Conservation (phyloP, 2,329 filamentous ascomycete species). For the Pyrenochaeta sp. region DNA sequence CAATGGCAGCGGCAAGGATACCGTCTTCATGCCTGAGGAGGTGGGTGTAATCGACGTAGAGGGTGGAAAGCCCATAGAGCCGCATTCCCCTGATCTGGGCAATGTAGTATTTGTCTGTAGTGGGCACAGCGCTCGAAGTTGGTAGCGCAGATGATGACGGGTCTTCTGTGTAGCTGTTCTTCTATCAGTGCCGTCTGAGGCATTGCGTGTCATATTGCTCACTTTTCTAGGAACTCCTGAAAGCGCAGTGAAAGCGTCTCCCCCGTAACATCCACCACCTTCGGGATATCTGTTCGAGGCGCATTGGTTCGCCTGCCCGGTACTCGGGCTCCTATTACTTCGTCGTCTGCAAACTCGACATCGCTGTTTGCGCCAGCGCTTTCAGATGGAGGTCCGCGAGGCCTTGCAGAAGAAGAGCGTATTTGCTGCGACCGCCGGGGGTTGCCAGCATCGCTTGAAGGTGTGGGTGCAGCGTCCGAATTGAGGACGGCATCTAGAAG, state of each 20-base stretch:
- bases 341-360: slow-evolving; percentile 68
- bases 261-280: slow-evolving; percentile 79
- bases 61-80: slow-evolving; percentile 78
- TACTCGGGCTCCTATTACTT: slow-evolving; percentile 64
- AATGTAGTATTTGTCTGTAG: slow-evolving; percentile 84
- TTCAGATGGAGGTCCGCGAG: slow-evolving; percentile 61
- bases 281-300: slow-evolving; percentile 68
- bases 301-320: slow-evolving; percentile 47
- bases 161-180: slow-evolving; percentile 70
- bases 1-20: slow-evolving; percentile 83
- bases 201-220: slow-evolving; percentile 32
- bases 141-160: slow-evolving; percentile 70
- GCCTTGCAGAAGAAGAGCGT: slow-evolving; percentile 63
- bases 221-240: slow-evolving; percentile 82
- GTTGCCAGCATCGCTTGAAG: slow-evolving; percentile 47
- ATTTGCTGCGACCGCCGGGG: slow-evolving; percentile 51
- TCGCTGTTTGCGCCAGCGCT: slow-evolving; percentile 64
- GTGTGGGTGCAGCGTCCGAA: slow-evolving; percentile 55
- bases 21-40: slow-evolving; percentile 79
- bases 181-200: slow-evolving; percentile 14
- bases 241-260: slow-evolving; percentile 79
- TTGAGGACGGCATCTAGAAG: slow-evolving; percentile 60
- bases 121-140: slow-evolving; percentile 70
- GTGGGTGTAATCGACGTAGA: slow-evolving; percentile 89
- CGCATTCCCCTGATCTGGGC: slow-evolving; percentile 83